Conservation (phyloP, 805 yeast species). For the Saccharomycopsis vini region DNA sequence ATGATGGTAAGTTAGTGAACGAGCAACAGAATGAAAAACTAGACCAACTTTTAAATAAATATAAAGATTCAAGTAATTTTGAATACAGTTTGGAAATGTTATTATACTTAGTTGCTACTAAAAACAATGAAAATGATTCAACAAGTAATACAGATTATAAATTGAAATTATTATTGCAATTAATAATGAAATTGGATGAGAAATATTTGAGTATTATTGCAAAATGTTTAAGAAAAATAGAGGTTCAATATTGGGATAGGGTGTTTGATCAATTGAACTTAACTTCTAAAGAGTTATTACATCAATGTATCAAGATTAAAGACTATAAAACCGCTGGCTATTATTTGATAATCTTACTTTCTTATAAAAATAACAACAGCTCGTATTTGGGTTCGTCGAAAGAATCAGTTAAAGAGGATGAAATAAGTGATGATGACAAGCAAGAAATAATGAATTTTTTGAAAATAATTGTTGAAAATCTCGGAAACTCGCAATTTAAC, state of each 20-base stretch:
- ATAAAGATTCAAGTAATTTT: slow-evolving; percentile 29
- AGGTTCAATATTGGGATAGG: slow-evolving; percentile 37
- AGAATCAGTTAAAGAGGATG: neutral
- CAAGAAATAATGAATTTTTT: slow-evolving; percentile 22
- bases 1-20: neutral
- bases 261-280: slow-evolving; percentile 31
- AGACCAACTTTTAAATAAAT: slow-evolving; percentile 25
- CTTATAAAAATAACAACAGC: slow-evolving; percentile 30
- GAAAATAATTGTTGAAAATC: slow-evolving; percentile 23
- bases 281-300: slow-evolving; percentile 36
- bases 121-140: slow-evolving; percentile 20
- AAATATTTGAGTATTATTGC: slow-evolving; percentile 30
- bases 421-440: slow-evolving; percentile 16
- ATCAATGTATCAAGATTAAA: slow-evolving; percentile 30
- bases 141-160: slow-evolving; percentile 8
- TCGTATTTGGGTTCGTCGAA: slow-evolving; percentile 14
- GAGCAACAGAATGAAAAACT: slow-evolving; percentile 16
- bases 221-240: slow-evolving; percentile 45
- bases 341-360: slow-evolving; percentile 38
- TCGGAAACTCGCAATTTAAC: slow-evolving; percentile 13
- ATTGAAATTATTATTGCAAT: slow-evolving; percentile 18
- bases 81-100: slow-evolving; percentile 39
- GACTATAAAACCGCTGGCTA: slow-evolving; percentile 40
- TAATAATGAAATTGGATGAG: slow-evolving; percentile 22
- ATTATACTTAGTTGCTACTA: slow-evolving; percentile 28